Evolutionary conservation across 306 rosid species (phyloP).

Genomic region (Fagus sylvatica): DNA sequence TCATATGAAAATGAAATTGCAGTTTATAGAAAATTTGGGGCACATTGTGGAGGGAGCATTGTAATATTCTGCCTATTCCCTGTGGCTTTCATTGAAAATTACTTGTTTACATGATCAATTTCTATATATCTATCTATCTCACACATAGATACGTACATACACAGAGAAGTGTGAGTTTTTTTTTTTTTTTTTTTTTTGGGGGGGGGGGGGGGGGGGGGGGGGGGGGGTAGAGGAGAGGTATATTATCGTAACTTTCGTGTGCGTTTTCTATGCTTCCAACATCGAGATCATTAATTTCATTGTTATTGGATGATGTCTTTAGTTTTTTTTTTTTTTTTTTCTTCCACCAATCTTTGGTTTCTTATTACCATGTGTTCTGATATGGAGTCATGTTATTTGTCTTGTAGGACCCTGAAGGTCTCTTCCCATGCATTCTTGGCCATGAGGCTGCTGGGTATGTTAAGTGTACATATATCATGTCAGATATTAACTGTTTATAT

Average conservation of each 20-base stretch:
- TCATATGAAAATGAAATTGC: background rate
- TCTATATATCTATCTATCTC: background rate
- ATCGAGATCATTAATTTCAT: background rate
- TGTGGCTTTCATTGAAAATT: background rate
- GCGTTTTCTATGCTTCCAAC: background rate
- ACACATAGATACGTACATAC: background rate
- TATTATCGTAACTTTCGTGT: background rate
- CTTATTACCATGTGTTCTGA: background rate
- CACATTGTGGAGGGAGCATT: background rate
- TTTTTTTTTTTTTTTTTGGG: background rate
- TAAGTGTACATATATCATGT: background rate
- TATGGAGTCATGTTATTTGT: conserved; percentile 6
- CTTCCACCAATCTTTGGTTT: background rate
- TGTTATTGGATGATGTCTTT: background rate
- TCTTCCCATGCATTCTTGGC: conserved; percentile 92
- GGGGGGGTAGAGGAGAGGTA: background rate
- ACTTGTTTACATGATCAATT: background rate
- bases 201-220: background rate
- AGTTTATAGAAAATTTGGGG: background rate
- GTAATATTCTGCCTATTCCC: background rate
- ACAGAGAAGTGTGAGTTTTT: no score
- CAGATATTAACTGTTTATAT: background rate
- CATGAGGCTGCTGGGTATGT: conserved; percentile 88
- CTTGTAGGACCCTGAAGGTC: conserved; percentile 92
- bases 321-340: background rate